phyloP scores from a whole-genome alignment of 208 protist species.

The Jaenimonas drosophilae region DNA sequence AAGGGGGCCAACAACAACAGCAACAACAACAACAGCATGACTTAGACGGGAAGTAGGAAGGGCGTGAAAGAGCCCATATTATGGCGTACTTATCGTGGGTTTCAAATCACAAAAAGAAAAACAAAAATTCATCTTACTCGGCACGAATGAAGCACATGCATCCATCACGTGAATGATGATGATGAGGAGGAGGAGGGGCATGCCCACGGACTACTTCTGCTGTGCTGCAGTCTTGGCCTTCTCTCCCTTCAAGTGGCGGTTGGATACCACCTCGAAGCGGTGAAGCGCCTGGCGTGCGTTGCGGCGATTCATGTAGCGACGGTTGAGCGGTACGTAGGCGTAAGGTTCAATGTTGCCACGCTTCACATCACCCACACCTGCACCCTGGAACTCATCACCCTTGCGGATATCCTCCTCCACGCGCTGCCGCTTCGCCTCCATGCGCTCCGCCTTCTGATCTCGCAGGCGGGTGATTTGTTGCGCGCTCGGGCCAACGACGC shows the following conservation, averaged over 20 bases:
- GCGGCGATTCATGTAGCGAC: constrained; percentile 85
- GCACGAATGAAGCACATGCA: not conserved
- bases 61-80: no score
- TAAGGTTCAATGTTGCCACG: constrained; percentile 78
- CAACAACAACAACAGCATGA: no score
- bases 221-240: constrained; percentile 62
- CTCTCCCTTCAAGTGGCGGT: constrained; percentile 58
- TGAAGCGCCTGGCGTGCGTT: constrained; percentile 68
- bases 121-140: constrained; percentile 4
- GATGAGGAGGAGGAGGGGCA: not conserved
- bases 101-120: constrained; percentile 8
- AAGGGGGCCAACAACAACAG: no score
- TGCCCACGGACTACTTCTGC: constrained; percentile 13
- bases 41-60: no score
- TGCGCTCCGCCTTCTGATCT: constrained; percentile 52
- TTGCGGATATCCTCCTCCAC: constrained; percentile 82
- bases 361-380: constrained; percentile 73
- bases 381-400: constrained; percentile 78
- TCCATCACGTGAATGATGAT: not conserved
- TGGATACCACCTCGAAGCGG: constrained; percentile 54
- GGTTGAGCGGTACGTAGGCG: constrained; percentile 87
- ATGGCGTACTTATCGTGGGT: no score
- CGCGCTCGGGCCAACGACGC: constrained; percentile 23
- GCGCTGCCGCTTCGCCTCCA: constrained; percentile 55
- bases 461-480: constrained; percentile 45